These are phyloP conservation scores for Zoysia japonica DNA, from an alignment of 176 grass and related monocot species.

Conservation along the genomic window DNA sequence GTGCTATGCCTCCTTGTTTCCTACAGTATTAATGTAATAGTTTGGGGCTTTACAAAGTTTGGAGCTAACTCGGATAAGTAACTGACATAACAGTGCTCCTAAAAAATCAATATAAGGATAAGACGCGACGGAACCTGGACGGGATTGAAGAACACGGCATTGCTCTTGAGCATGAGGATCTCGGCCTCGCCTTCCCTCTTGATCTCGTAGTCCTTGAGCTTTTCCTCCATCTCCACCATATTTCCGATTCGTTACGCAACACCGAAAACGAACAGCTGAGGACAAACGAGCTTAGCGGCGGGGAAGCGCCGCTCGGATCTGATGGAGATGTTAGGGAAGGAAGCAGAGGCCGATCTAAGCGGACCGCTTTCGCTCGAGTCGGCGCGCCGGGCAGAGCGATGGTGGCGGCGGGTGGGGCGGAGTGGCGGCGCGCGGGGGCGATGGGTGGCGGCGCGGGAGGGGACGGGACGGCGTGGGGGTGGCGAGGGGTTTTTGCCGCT, in stretches of 20 bases:
- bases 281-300: neutral
- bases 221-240: slow-evolving; percentile 62
- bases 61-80: neutral
- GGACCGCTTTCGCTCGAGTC: too few species aligned
- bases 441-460: neutral
- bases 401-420: neutral
- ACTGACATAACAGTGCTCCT: neutral
- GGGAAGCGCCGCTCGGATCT: neutral
- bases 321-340: neutral
- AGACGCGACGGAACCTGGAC: slow-evolving; percentile 55
- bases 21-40: neutral
- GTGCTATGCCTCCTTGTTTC: neutral
- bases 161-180: slow-evolving; percentile 73
- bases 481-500: too few species aligned
- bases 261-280: neutral
- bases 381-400: neutral
- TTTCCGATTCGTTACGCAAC: slow-evolving; percentile 31
- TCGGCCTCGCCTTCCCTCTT: slow-evolving; percentile 88
- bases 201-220: slow-evolving; percentile 67
- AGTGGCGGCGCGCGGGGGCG: neutral
- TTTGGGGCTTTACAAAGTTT: neutral
- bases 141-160: slow-evolving; percentile 88
- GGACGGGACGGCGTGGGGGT: too few species aligned
- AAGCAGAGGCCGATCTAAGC: neutral
- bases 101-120: neutral